A percentile compares a stretch with the other conserved stretches of the same genome.
Conservation (phyloP, 2,329 filamentous ascomycete genomes). For the Thielaviopsis populi region DNA sequence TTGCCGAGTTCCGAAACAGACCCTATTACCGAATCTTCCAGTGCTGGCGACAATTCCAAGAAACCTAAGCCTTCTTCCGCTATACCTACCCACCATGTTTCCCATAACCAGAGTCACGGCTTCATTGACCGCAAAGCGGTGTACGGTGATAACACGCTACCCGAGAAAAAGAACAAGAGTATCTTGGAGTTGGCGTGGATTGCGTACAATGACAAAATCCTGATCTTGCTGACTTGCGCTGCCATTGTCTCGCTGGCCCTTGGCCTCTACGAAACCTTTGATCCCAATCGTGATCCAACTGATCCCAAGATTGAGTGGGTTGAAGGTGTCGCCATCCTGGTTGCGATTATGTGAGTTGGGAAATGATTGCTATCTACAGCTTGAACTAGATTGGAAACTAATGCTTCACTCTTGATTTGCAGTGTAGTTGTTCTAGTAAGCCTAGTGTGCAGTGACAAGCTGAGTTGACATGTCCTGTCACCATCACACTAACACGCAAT, state of each 20-base stretch:
- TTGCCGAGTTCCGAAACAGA: not conserved
- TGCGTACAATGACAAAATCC: slow-evolving; percentile 59
- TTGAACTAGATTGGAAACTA: not conserved
- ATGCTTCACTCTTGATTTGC: not conserved
- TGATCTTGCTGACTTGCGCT: slow-evolving; percentile 53
- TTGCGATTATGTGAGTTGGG: slow-evolving; percentile 17
- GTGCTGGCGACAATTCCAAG: not conserved
- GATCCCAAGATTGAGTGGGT: slow-evolving; percentile 22
- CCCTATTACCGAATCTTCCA: not conserved
- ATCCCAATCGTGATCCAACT: slow-evolving; percentile 23
- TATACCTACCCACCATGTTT: slow-evolving; percentile 1
- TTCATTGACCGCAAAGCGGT: slow-evolving; percentile 42
- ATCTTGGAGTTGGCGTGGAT: slow-evolving; percentile 49
- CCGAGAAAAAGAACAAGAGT: slow-evolving; percentile 43
- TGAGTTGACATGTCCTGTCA: not conserved
- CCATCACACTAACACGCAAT: slow-evolving; percentile 9
- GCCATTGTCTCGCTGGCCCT: slow-evolving; percentile 54
- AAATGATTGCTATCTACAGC: not conserved
- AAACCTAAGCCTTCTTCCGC: not conserved
- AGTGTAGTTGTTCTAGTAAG: slow-evolving; percentile 19
- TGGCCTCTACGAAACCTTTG: slow-evolving; percentile 52
- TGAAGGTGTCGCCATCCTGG: slow-evolving; percentile 18
- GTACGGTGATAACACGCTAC: slow-evolving; percentile 44
- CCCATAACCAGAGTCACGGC: slow-evolving; percentile 6
- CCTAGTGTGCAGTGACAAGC: not conserved